Base-by-base conservation (phyloP, 129 eudicot genomes). In the sunflower (Helianthus annuus) region DNA sequence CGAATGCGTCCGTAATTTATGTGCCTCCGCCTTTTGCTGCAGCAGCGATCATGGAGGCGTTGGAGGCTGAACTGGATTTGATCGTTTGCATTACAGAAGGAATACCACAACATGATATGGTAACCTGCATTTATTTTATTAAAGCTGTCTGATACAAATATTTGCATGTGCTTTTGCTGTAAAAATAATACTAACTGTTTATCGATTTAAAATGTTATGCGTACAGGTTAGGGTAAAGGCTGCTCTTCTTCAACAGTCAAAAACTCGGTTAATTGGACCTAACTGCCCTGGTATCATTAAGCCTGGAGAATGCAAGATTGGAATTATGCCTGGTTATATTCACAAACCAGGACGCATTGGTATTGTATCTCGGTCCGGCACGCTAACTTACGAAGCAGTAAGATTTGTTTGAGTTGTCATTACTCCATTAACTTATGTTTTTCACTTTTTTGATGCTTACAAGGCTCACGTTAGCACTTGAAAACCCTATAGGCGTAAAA, bases 101-200 rank as follows among this genome's bases (percentile, higher is more conserved):
- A 78, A 95, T 95, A 42, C 99, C 97, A 52, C 99, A 95, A 80
- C 99, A 95, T 78, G 99, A 95, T 79, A 95, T 95, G 99, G 99
- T 89, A 90, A 72, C 29, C 51, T 39, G 39, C 27, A 22, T 64
- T 81, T 36, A 46, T 68, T 27, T 51, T 19, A 19, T 52, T 56
- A 27, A 10, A 10, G 24, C 64, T 58, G 7, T 27, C 24, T 58
- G 15, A 58, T 58, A 58, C 22, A 19, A 19, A 19, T 19, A 24
- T 42, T 19, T 70, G 39, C 64, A 38, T 53, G 62, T 59, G 55
- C 60, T 22, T 40, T 61, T 34, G 15, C 12, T 24, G 39, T 67
- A 27, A 24, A 10, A 56, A 44, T 32, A 11, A 29, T 74, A 11
- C 29, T 29, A 51, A 77, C 44, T 29, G 1, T 62, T 24, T 49